Evolutionary conservation across 345 rosid species (phyloP).

Genomic region (Eucalyptus curtisii): DNA sequence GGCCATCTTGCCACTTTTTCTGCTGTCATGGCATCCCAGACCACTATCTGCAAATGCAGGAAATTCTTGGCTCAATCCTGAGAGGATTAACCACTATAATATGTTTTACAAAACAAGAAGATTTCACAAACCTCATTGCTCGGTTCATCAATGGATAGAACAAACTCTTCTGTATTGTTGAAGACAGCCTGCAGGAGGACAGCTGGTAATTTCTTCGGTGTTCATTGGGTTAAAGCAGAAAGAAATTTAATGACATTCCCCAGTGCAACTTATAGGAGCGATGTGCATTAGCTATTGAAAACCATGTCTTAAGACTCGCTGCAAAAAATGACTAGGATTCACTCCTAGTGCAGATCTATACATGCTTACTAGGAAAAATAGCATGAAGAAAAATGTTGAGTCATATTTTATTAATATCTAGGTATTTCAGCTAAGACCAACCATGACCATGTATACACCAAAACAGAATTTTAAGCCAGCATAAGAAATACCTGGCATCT

Average conservation of each 20-base stretch:
- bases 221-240: neutral
- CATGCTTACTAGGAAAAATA: neutral
- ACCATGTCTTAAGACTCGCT: neutral
- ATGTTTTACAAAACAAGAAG: neutral
- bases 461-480: neutral
- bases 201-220: neutral
- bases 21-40: constrained; percentile 73
- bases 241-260: neutral
- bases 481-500: constrained; percentile 50
- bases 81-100: neutral
- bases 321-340: neutral
- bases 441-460: neutral
- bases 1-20: constrained; percentile 73
- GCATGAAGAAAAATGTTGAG: neutral
- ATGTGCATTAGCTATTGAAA: neutral
- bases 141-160: constrained; percentile 45
- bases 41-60: constrained; percentile 35
- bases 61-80: neutral
- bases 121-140: constrained; percentile 41
- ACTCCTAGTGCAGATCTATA: neutral
- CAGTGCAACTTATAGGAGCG: neutral
- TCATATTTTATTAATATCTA: neutral
- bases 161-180: constrained; percentile 75
- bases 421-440: neutral
- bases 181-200: constrained; percentile 54